Conservation (phyloP, 495 filamentous ascomycete genomes). For the Astrocystis sublimbata region DNA sequence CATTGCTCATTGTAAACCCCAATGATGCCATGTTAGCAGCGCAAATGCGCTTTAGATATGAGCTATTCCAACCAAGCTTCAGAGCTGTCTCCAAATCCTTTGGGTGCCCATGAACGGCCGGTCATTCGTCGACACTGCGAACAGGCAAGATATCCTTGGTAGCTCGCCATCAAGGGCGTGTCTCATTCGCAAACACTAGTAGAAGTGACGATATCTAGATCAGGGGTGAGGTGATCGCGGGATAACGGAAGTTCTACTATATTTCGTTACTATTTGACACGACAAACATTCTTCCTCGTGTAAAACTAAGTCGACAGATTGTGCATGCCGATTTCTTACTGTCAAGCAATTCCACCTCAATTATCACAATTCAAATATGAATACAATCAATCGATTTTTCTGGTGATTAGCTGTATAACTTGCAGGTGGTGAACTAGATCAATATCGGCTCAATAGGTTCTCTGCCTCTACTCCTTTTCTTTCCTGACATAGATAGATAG, state of each 20-base stretch:
- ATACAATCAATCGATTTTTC: too few relatives aligned
- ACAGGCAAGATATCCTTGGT: neutral
- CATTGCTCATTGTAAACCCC: constrained; percentile 14
- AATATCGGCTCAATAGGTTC: too few relatives aligned
- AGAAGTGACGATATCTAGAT: neutral
- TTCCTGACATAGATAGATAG: too few relatives aligned
- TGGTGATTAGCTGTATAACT: too few relatives aligned
- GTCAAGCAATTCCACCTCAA: too few relatives aligned
- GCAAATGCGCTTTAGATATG: neutral
- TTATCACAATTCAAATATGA: too few relatives aligned
- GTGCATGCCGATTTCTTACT: too few relatives aligned
- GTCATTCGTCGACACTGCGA: neutral
- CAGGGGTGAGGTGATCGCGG: neutral
- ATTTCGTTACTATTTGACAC: too few relatives aligned
- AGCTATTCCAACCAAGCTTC: neutral
- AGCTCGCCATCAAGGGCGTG: neutral
- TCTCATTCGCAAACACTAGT: neutral
- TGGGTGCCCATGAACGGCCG: neutral
- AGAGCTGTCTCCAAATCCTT: neutral
- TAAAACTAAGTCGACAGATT: too few relatives aligned
- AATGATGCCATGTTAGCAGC: constrained; percentile 11
- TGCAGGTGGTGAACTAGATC: too few relatives aligned
- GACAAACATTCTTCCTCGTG: too few relatives aligned
- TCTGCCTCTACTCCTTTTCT: too few relatives aligned
- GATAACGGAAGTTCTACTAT: neutral